These are phyloP conservation scores for Suaeda aralocaspica DNA, from an alignment of 148 eudicot species.

Conservation along the genomic window DNA sequence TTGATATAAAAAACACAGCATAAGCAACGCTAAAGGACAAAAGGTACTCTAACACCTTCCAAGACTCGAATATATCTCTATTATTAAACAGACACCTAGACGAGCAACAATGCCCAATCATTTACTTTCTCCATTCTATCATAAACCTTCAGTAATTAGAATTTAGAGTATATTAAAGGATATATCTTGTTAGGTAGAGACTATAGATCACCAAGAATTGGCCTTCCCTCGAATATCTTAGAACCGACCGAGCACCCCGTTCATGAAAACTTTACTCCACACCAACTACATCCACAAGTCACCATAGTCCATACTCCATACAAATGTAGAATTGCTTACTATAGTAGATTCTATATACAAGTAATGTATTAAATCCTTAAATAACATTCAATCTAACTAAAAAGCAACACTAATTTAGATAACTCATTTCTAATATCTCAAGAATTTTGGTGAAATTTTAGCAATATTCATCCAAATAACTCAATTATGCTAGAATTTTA, in stretches of 20 bases:
- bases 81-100: not conserved
- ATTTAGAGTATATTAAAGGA: not conserved
- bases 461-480: too few relatives aligned
- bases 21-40: too few relatives aligned
- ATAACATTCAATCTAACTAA: not conserved
- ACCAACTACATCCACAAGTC: not conserved
- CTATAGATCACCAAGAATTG: not conserved
- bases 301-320: not conserved
- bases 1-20: too few relatives aligned
- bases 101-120: not conserved
- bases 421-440: not conserved
- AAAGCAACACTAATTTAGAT: not conserved
- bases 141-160: not conserved
- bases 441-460: not conserved
- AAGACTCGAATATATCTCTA: not conserved
- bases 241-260: not conserved
- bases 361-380: too few relatives aligned
- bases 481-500: not conserved
- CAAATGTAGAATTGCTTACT: not conserved
- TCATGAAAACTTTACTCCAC: not conserved
- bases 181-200: not conserved
- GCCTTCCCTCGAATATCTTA: not conserved
- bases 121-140: not conserved
- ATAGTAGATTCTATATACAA: too few relatives aligned
- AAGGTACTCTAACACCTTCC: too few relatives aligned